phyloP scores from a whole-genome alignment of 2,329 filamentous ascomycete genomes.

The Tolypocladium cylindrosporum region DNA sequence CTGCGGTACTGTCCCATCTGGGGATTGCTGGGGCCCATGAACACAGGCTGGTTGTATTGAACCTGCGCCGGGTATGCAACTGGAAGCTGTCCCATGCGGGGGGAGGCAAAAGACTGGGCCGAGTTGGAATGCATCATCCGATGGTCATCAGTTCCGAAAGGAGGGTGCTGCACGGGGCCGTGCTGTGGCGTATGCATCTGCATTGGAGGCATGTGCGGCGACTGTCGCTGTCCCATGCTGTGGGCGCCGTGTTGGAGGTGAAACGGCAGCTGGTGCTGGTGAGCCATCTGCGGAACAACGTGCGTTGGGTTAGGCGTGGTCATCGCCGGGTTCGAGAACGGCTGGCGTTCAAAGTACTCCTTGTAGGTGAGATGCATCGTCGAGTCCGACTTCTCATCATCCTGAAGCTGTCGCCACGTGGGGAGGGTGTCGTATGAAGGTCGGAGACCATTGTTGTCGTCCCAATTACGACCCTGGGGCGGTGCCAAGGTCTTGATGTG shows the following conservation, averaged over 20 bases:
- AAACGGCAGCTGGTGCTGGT: constrained; percentile 75
- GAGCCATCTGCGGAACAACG: constrained; percentile 62
- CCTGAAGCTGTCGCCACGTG: constrained; percentile 67
- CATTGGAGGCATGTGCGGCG: constrained; percentile 67
- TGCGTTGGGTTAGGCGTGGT: constrained; percentile 62
- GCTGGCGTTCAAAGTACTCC: constrained; percentile 66
- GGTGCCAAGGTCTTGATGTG: constrained; percentile 45
- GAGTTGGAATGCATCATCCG: constrained; percentile 83
- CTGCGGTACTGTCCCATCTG: constrained; percentile 63
- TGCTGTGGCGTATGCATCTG: constrained; percentile 69
- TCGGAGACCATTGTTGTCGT: constrained; percentile 71
- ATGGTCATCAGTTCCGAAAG: constrained; percentile 70
- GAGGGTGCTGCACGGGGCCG: constrained; percentile 51
- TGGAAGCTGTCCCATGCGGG: constrained; percentile 61
- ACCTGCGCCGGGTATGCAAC: constrained; percentile 64
- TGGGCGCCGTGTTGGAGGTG: constrained; percentile 70
- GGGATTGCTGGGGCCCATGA: constrained; percentile 57
- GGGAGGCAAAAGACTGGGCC: constrained; percentile 76
- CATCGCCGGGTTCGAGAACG: constrained; percentile 44
- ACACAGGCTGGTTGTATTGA: constrained; percentile 63
- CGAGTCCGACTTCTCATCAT: constrained; percentile 60
- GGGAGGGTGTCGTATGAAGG: constrained; percentile 76
- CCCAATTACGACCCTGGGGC: constrained; percentile 50
- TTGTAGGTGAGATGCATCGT: constrained; percentile 60
- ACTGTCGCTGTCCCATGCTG: constrained; percentile 56